These are phyloP conservation scores for Pseudogymnoascus sp. DNA, from an alignment of 2,329 filamentous ascomycete genomes.

Conservation along the genomic window DNA sequence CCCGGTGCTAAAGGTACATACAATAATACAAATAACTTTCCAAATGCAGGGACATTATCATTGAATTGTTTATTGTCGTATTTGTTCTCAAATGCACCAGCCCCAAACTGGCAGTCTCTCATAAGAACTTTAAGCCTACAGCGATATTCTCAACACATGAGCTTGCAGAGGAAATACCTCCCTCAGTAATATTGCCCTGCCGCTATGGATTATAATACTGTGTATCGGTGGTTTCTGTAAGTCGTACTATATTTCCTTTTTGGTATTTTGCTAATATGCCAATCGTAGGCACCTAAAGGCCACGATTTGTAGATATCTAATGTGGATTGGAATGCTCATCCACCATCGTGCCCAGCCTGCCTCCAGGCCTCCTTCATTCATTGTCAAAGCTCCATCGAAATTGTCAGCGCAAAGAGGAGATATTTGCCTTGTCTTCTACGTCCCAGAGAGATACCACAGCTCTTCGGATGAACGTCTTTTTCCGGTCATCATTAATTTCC, in stretches of 20 bases:
- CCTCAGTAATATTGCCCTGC: background rate
- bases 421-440: constrained; percentile 36
- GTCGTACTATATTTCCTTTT: background rate
- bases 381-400: constrained; percentile 25
- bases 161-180: background rate
- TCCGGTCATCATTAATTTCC: constrained; percentile 55
- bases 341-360: constrained; percentile 26
- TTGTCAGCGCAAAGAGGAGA: constrained; percentile 21
- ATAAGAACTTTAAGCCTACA: background rate
- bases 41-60: background rate
- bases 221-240: background rate
- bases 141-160: background rate
- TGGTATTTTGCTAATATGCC: background rate
- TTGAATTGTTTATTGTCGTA: background rate
- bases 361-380: constrained; percentile 25
- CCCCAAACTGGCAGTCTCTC: background rate
- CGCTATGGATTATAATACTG: background rate
- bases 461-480: constrained; percentile 23
- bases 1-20: background rate
- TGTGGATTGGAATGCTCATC: constrained; percentile 28
- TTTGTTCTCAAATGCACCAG: background rate
- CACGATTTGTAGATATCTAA: constrained; percentile 26
- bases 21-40: background rate
- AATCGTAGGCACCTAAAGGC: constrained; percentile 21
- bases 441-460: constrained; percentile 31